phyloP scores from a whole-genome alignment of 495 filamentous ascomycete genomes.

The Melanomma pulvis-pyrius region DNA sequence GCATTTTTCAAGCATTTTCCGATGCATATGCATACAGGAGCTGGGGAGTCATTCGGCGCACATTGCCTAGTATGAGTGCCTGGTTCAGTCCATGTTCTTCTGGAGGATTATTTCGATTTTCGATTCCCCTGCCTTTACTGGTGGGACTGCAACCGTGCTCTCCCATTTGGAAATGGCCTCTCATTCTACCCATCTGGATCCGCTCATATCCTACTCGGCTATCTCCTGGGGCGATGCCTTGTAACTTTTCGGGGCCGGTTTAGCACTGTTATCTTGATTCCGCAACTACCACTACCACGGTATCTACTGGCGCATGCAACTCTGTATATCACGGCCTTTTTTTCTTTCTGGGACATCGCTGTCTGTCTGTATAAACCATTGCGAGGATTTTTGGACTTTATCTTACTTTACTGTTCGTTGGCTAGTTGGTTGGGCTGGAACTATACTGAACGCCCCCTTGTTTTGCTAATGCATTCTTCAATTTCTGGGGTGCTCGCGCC shows the following conservation, averaged over 20 bases:
- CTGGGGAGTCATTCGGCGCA: constrained; percentile 27
- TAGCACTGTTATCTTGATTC: constrained; percentile 9
- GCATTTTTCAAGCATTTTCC: constrained; percentile 15
- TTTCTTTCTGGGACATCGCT: not conserved
- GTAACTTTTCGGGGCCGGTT: not conserved
- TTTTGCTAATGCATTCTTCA: constrained; percentile 8
- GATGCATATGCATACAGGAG: constrained; percentile 25
- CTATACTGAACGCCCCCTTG: not conserved
- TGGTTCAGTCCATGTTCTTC: constrained; percentile 8
- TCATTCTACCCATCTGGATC: not conserved
- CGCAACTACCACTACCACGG: not conserved
- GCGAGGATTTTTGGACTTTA: not conserved
- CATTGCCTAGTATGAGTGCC: constrained; percentile 7
- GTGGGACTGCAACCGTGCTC: not conserved
- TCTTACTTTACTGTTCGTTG: constrained; percentile 3
- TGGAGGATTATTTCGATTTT: not conserved
- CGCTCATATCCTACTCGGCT: not conserved
- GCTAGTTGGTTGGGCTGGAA: constrained; percentile 22
- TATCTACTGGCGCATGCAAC: constrained; percentile 1
- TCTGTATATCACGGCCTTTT: constrained; percentile 21
- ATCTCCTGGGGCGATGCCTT: constrained; percentile 8
- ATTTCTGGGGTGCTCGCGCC: too few relatives aligned
- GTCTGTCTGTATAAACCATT: constrained; percentile 12
- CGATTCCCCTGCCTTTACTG: not conserved
- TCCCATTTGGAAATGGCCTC: not conserved